Base-by-base conservation (phyloP, 2,329 filamentous ascomycete species). In the Fusarium chuoi region DNA sequence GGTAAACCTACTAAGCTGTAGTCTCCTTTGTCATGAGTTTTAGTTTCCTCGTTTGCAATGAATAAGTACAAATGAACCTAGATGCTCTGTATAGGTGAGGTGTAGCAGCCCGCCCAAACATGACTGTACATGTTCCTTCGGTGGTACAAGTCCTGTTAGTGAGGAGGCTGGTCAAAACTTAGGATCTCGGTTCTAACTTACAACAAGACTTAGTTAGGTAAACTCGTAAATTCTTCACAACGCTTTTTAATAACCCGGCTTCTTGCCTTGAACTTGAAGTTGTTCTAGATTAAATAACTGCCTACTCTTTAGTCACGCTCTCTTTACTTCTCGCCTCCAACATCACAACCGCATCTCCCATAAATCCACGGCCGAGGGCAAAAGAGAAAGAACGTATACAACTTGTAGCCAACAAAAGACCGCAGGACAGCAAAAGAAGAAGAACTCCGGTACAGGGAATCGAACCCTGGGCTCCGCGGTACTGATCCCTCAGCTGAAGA, bases 391-490 rank as follows among this genome's bases (percentile, higher is more conserved):
- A 10, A 9, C 5, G 20, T 3, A 18, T 7, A 9, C 3, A 28
- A 2, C 26, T 12, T 9, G 17, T 10, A 13, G 9, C 1, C 2
- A 17, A 41, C 6, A 9, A 1, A 35, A 15, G 24, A 38, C 10
- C 6, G 2, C 20, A 28, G 1, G 6, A 14, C 1, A 2, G 7
- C 39, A 65, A 45, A 68, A 74, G 15, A n/a, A 5, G 7, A 12
- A 35, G 20, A 5, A 28, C 75, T 77, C 75, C 75, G 75, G 75
- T 77, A 77, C 75, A 77, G 75, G 75, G 75, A 77, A 77, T 77
- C 75, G 75, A 77, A 77, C 75, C 75, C 75, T 77, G 75, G 75
- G 75, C 75, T 77, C 75, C 75, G 75, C 75, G 75, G 75, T 38
- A 49, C 62, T 67, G 28, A 68, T 77, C 75, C 17, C 72, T 74